Base-by-base conservation (phyloP, 148 eudicot genomes). In the Vaccinium macrocarpon region DNA sequence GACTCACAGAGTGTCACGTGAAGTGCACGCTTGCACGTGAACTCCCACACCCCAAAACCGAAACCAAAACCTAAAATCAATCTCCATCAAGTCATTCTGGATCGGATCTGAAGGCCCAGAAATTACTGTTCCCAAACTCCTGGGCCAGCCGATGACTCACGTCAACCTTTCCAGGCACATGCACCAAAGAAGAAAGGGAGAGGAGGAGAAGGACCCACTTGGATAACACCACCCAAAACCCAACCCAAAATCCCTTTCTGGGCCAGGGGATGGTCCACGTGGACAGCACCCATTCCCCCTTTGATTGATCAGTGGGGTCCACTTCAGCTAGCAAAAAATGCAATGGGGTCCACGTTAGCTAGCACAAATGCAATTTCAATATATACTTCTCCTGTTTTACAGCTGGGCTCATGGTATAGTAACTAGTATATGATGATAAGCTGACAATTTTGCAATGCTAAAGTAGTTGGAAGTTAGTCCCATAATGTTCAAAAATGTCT, bases 261-360 rank as follows among this genome's bases (percentile, higher is more conserved):
- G 80, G 76, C 74, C 46, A 19, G 25, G 6, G 11, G 11, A 85
- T 55, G 87, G 86, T 85, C 90, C 93, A 89, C 88, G 89, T 88
- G 89, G 84, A 48, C 46, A n/a, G 13, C 29, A 25, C 72, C 88
- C 87, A 86, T 88, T 77, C 11, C 87, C 86, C 59, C 62, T 18
- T 25, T 64, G 59, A 1, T 80, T 16, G 23, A 57, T 32, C 15
- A 5, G 52, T n/a, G 74, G 85, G 73, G 23, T 59, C 10, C 25
- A 13, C 46, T 6, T 4, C 4, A 42, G 46, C 46, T 5, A 42
- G 6, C 46, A 42, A 42, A 42, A 42, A 42, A 35, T 35, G 38
- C 15, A 5, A 46, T n/a, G 74, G 85, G 73, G 23, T 59, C 10
- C 25, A 4, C 7, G 46, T 4, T 42, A 42, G 46, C 7, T 5